A percentile compares a stretch with the other conserved stretches of the same genome.
Evolutionary conservation across 2,329 filamentous ascomycete genomes (phyloP).

Genomic region (Emericellopsis atlantica): DNA sequence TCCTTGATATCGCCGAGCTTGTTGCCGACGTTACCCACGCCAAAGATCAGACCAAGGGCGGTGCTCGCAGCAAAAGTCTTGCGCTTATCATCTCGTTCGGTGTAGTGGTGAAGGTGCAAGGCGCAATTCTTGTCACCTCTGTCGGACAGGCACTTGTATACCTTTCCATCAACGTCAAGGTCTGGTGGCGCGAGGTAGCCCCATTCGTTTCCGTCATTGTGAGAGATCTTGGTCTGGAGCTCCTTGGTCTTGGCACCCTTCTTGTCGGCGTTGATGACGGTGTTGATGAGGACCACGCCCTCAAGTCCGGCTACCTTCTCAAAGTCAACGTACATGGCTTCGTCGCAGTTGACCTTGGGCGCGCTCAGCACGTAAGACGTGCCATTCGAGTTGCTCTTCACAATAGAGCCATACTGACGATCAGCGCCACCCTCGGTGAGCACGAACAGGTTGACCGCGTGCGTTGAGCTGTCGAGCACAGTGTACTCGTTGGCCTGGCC

Average conservation of each 20-base stretch:
- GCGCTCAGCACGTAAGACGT: conserved; percentile 87
- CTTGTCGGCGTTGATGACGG: conserved; percentile 62
- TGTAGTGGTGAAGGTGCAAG: conserved; percentile 90
- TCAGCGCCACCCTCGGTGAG: conserved; percentile 56
- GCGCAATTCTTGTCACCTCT: conserved; percentile 58
- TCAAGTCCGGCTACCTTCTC: conserved; percentile 91
- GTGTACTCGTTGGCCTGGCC: conserved; percentile 76
- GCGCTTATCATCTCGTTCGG: conserved; percentile 68
- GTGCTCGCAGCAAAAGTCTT: conserved; percentile 83
- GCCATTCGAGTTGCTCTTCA: conserved; percentile 98
- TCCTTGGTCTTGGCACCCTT: conserved; percentile 68
- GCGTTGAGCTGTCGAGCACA: conserved; percentile 86
- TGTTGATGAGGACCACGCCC: conserved; percentile 78
- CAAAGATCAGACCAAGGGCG: conserved; percentile 84
- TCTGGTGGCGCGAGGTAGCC: conserved; percentile 58
- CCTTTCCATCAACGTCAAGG: conserved; percentile 58
- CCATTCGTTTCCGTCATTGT: conserved; percentile 94
- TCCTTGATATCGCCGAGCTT: conserved; percentile 54
- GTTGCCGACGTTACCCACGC: conserved; percentile 76
- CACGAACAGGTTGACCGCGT: conserved; percentile 89
- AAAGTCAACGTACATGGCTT: conserved; percentile 74
- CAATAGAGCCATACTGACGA: conserved; percentile 68
- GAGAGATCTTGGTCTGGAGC: conserved; percentile 82
- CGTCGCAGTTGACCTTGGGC: conserved; percentile 68
- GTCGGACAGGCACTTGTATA: conserved; percentile 48